phyloP scores from a whole-genome alignment of 176 grass and related monocot species.

The Hyparrhenia diplandra region DNA sequence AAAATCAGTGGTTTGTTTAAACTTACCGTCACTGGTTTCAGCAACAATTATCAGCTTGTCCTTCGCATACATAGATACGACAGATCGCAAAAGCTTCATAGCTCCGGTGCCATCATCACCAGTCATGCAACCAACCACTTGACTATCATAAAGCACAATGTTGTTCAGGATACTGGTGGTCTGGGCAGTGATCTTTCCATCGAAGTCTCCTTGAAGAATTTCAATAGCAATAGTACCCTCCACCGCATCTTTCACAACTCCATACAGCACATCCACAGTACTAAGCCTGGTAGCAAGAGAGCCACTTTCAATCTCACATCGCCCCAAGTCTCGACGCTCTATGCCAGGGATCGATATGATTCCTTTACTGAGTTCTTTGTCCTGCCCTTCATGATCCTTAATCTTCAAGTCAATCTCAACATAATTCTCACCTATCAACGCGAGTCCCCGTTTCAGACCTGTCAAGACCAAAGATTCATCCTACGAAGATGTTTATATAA shows the following conservation, averaged over 20 bases:
- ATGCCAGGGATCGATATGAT: neutral
- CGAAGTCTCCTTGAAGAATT: neutral
- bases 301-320: neutral
- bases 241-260: neutral
- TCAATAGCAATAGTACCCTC: neutral
- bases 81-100: neutral
- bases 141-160: neutral
- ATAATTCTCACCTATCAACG: neutral
- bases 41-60: neutral
- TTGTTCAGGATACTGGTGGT: neutral
- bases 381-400: neutral
- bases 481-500: neutral
- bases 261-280: neutral
- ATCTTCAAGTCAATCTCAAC: constrained; percentile 12
- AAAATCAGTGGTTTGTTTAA: neutral
- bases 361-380: constrained; percentile 5
- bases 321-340: neutral
- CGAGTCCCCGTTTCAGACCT: neutral
- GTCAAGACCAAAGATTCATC: constrained; percentile 2
- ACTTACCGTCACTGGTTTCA: neutral
- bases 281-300: constrained; percentile 3
- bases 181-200: neutral
- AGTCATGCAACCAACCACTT: neutral
- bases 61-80: neutral
- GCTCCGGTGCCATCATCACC: neutral